Evolutionary conservation across 441 rosid species (phyloP).

Genomic region (Gossypium lobatum): DNA sequence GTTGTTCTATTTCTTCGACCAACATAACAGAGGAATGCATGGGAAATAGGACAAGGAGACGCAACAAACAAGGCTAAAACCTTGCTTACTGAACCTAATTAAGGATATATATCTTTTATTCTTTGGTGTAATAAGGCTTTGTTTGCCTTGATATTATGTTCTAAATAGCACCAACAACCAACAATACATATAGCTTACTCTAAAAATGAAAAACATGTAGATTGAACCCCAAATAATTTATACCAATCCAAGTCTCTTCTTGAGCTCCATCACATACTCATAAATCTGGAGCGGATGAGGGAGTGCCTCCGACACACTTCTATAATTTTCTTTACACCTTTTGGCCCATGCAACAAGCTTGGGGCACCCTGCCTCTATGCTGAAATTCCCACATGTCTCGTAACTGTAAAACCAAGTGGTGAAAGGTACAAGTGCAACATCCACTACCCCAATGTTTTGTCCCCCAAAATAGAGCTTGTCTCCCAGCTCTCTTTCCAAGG

Average conservation of each 20-base stretch:
- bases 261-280: background rate
- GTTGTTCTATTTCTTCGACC: background rate
- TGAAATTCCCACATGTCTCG: slow-evolving; percentile 14
- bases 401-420: slow-evolving; percentile 19
- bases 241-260: slow-evolving; percentile 11
- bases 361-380: slow-evolving; percentile 8
- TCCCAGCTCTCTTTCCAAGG: slow-evolving; percentile 25
- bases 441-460: slow-evolving; percentile 19
- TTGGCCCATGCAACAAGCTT: slow-evolving; percentile 16
- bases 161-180: too few relatives aligned
- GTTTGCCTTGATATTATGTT: too few relatives aligned
- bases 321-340: slow-evolving; percentile 6
- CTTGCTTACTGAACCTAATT: too few relatives aligned
- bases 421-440: slow-evolving; percentile 17
- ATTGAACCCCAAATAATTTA: background rate
- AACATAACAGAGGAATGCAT: background rate
- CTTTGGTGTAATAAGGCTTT: too few relatives aligned
- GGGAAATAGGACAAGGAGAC: background rate
- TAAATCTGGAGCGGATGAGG: slow-evolving; percentile 3
- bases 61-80: background rate
- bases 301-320: slow-evolving; percentile 1
- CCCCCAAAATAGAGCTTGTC: slow-evolving; percentile 20
- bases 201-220: background rate
- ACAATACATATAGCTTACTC: background rate
- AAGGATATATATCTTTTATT: too few relatives aligned